phyloP scores from a whole-genome alignment of 257 asterid species.

The Ocimum tenuiflorum region DNA sequence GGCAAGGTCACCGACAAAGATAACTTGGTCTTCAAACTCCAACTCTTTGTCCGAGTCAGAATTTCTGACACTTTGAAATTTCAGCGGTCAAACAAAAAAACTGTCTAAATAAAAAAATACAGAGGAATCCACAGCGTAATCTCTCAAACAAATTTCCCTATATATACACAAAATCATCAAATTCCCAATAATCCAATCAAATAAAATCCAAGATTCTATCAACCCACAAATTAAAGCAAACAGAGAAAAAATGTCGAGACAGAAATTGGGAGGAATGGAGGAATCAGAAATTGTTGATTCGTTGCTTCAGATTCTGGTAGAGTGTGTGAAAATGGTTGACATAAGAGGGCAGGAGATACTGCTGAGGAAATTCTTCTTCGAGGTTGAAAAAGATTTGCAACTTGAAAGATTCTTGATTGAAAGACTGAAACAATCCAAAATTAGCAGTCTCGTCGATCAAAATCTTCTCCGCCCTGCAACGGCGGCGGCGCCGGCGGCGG shows the following conservation, averaged over 20 bases:
- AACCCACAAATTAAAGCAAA: no score
- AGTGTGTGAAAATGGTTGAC: conserved; percentile 16
- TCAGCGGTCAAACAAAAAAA: conserved; percentile 4
- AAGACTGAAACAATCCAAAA: conserved; percentile 7
- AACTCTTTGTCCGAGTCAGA: conserved; percentile 2
- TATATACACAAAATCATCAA: neutral
- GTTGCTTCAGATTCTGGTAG: conserved; percentile 19
- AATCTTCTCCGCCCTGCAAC: neutral
- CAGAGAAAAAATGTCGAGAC: no score
- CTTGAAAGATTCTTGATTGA: conserved; percentile 18
- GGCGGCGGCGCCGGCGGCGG: neutral
- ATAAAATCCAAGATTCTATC: no score
- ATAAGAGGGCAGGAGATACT: conserved; percentile 11
- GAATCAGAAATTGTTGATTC: conserved; percentile 23
- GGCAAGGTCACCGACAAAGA: neutral
- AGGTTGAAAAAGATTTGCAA: conserved; percentile 19
- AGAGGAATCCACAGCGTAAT: neutral
- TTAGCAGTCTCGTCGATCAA: neutral
- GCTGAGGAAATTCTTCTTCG: conserved; percentile 21
- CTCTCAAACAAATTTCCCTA: neutral
- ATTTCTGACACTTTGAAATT: neutral
- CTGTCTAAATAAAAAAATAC: neutral
- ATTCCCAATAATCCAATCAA: neutral
- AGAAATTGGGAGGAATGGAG: neutral
- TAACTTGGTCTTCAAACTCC: neutral